Evolutionary conservation across 2,329 filamentous ascomycete genomes (phyloP).

Genomic region (Emericellopsis atlantica): DNA sequence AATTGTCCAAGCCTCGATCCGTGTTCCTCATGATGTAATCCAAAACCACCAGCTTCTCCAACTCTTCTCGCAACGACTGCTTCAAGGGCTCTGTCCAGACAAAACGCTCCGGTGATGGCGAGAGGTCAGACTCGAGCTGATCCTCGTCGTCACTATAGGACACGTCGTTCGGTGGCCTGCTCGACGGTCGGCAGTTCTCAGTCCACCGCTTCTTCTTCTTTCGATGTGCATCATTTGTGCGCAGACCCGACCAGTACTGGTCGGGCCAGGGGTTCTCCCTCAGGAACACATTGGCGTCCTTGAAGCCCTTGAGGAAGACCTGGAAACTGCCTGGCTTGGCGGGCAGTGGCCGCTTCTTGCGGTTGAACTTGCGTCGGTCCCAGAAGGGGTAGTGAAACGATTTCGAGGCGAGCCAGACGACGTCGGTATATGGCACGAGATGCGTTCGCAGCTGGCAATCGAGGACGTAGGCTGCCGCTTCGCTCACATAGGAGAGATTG

Average conservation of each 20-base stretch:
- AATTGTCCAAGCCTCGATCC: conserved; percentile 91
- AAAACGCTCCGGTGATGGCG: conserved; percentile 46
- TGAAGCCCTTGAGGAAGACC: conserved; percentile 92
- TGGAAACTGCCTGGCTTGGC: conserved; percentile 93
- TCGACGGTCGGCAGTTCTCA: conserved; percentile 62
- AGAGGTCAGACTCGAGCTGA: conserved; percentile 26
- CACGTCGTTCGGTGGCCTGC: conserved; percentile 38
- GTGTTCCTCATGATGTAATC: conserved; percentile 99
- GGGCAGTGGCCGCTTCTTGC: conserved; percentile 76
- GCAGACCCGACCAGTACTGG: conserved; percentile 61
- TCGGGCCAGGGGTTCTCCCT: conserved; percentile 96
- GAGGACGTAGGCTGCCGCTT: conserved; percentile 91
- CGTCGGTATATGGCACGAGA: conserved; percentile 91
- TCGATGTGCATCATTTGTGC: conserved; percentile 52
- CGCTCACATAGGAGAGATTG: conserved; percentile 94
- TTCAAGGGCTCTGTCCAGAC: conserved; percentile 83
- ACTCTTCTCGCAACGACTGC: conserved; percentile 83
- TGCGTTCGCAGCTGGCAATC: conserved; percentile 83
- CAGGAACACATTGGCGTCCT: conserved; percentile 91
- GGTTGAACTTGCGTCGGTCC: conserved; percentile 79
- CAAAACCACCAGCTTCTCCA: conserved; percentile 92
- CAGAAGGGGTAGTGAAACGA: conserved; percentile 98
- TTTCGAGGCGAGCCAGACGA: conserved; percentile 87
- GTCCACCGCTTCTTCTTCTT: conserved; percentile 61
- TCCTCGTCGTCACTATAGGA: conserved; percentile 53